Base-by-base conservation (phyloP, 177 flowering plant species). In the Vitis hybrid region DNA sequence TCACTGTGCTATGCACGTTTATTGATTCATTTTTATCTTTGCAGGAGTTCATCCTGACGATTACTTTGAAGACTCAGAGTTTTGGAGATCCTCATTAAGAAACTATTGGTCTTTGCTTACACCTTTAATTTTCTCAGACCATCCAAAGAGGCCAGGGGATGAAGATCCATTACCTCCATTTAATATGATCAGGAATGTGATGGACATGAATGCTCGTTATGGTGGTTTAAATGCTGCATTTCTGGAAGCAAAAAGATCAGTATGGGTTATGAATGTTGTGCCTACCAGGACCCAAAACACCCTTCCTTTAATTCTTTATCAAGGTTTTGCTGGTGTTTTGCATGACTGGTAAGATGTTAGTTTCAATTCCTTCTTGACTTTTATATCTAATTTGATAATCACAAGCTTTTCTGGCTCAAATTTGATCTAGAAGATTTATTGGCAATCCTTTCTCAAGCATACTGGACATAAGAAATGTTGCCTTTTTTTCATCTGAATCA, bases 101-200 rank as follows among this genome's bases (percentile, higher is more conserved):
- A 89, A 91, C 74, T 94, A 91, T 79, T 94, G 97, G 99, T 91
- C 99, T 23, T 81, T 94, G 83, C 90, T 94, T 63, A 89, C 99
- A 9, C 97, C 99, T 39, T 81, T 94, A 76, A 94, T 94, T 73
- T 94, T 91, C 75, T 94, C 99, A 51, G 99, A 94, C 80, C 99
- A 92, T 82, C 99, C 99, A 58, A 94, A 94, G 85, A 87, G 99
- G 81, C 97, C 97, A 1, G 99, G 97, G 6, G 99, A 94, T 85
- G 99, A 94, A 81, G 99, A 94, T 64, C 99, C 97, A 60, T 74
- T 89, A 65, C 99, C 99, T 78, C 99, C 99, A 51, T 94, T 77
- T 76, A 94, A 92, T 83, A 91, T 94, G 97, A 73, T 95, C 65
- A 91, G 97, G 49, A 95, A 95, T 83, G 97, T 93, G 60, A 89